A percentile compares a stretch with the other conserved stretches of the same genome.
Evolutionary conservation across 768 basidiomycete genomes (phyloP).

Genomic region (Neoboletus brunneissimus): DNA sequence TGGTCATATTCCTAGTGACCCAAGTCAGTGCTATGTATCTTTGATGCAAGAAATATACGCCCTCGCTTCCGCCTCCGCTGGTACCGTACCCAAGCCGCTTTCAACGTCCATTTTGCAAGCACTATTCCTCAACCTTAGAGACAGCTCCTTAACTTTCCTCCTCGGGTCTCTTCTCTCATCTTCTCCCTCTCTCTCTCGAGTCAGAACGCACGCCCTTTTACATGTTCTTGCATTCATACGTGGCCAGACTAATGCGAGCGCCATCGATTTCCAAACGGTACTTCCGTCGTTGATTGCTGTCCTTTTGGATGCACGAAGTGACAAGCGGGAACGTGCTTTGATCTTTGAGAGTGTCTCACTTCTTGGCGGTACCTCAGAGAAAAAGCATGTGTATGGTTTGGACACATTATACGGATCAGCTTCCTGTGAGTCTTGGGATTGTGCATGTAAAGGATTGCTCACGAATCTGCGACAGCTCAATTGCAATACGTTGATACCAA

Average conservation of each 20-base stretch:
- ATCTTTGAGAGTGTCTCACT: conserved; percentile 56
- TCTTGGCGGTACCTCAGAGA: conserved; percentile 39
- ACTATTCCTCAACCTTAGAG: conserved; percentile 66
- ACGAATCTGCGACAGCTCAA: conserved; percentile 33
- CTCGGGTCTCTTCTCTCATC: conserved; percentile 62
- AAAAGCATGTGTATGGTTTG: conserved; percentile 63
- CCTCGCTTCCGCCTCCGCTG: conserved; percentile 56
- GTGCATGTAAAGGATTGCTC: conserved; percentile 1
- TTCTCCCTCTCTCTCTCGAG: conserved; percentile 28
- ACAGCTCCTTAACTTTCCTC: conserved; percentile 77
- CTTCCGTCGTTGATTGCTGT: conserved; percentile 67
- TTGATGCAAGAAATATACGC: conserved; percentile 66
- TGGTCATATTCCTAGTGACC: conserved; percentile 10
- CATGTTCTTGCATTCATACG: conserved; percentile 81
- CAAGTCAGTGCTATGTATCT: conserved; percentile 46
- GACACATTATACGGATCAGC: conserved; percentile 68
- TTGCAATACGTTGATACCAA: conserved; percentile 70
- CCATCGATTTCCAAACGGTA: conserved; percentile 78
- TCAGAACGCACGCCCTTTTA: conserved; percentile 56
- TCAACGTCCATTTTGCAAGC: conserved; percentile 56
- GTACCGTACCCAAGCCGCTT: conserved; percentile 40
- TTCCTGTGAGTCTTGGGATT: conserved; percentile 43
- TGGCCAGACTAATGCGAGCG: conserved; percentile 56
- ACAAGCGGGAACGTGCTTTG: conserved; percentile 30
- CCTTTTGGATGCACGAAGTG: conserved; percentile 34